Evolutionary conservation across 2,329 filamentous ascomycete genomes (phyloP), one percentile per base, ranked within the genome.

Genomic region (Beauveria asiatica): DNA sequence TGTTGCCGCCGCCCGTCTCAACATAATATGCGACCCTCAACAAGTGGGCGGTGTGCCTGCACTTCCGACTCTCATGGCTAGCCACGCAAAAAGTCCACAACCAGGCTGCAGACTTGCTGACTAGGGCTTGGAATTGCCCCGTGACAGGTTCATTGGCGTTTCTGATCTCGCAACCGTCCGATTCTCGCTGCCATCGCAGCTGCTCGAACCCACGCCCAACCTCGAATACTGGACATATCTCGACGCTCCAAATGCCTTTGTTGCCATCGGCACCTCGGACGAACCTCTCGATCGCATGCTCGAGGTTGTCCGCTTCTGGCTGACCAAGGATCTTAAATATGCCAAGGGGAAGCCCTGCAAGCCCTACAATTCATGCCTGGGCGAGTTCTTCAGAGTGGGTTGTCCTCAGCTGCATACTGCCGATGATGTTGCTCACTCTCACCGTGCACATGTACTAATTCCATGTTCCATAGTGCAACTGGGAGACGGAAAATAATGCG

Each of bases 161-260:
- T 82, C 92, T 66, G 94, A 99, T 75, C 94, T 99, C 69, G 94
- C 94, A 61, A 85, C 92, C 60, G 93, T 97, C 64, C 89, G 94
- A 67, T 99, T 99, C 78, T 97, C 93, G 17, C 83, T 99, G 55
- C 94, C 94, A 23, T 92, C 94, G 55, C 93, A 97, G 75, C 85
- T 99, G 48, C 83, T 99, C 69, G 94, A 99, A 74, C 94, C 94
- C 41, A 95, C 90, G 4, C 94, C 94, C 57, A 99, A 99, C 73
- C 80, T 99, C 71, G 94, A 99, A 78, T 99, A 97, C 77, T 99
- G 94, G 94, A 95, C 95, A 70, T 99, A 99, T 70, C 81, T 99
- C 72, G 94, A 99, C 75, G 85, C 92, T 67, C 93, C 93, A 23
- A 95, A 96, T 74, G 90, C 92, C 52, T 97, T 99, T 65, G 77